Percentiles rank a stretch among this genome's conserved stretches.
phyloP scores from a whole-genome alignment of 1,284 basidiomycete species.

The Sporisorium reilianum region DNA sequence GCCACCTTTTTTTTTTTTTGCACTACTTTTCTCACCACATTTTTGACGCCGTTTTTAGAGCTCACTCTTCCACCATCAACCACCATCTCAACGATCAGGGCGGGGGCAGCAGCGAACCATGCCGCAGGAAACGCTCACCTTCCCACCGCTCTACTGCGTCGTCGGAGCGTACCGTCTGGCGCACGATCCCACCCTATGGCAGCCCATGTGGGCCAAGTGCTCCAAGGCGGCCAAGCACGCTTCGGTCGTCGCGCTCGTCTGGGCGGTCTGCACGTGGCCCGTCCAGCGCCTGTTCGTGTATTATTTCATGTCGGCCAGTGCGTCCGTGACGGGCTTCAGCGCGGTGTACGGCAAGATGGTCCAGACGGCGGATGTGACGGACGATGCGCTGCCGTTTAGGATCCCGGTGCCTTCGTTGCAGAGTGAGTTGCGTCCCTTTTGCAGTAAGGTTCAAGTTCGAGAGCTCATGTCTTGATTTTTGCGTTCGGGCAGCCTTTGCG shows the following conservation, averaged over 20 bases:
- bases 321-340: constrained; percentile 47
- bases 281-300: constrained; percentile 60
- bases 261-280: constrained; percentile 61
- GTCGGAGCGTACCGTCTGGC: constrained; percentile 64
- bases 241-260: constrained; percentile 36
- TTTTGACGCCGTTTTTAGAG: too few relatives aligned
- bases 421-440: constrained; percentile 17
- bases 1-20: constrained; percentile 1
- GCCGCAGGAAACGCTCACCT: constrained; percentile 66
- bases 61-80: too few relatives aligned
- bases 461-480: constrained; percentile 8
- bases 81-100: too few relatives aligned
- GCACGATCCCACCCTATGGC: constrained; percentile 61
- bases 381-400: constrained; percentile 36
- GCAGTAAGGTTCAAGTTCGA: neutral
- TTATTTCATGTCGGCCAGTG: constrained; percentile 60
- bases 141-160: constrained; percentile 63
- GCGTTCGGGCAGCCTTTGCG: constrained; percentile 44
- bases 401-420: constrained; percentile 54
- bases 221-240: constrained; percentile 54
- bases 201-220: constrained; percentile 65
- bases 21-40: neutral
- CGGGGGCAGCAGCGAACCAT: constrained; percentile 36
- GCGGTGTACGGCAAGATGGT: constrained; percentile 39
- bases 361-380: constrained; percentile 43